Conservation (phyloP, 768 basidiomycete genomes). For the Naganishia onofrii region DNA sequence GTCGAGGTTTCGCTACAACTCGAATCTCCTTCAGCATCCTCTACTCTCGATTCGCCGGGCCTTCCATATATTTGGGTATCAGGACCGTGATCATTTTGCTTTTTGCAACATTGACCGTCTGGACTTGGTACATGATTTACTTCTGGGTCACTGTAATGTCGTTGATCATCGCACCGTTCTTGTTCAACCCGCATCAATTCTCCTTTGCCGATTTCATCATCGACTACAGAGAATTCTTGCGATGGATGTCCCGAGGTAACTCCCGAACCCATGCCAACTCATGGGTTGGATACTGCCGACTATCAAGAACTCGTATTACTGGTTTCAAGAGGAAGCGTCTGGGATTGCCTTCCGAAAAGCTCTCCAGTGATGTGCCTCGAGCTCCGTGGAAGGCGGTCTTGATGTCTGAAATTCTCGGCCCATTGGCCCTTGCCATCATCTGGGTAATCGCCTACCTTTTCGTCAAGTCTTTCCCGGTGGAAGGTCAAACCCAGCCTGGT, state of each 20-base stretch:
- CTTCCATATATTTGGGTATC: constrained; percentile 96
- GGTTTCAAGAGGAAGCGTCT: constrained; percentile 99
- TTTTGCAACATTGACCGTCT: constrained; percentile 86
- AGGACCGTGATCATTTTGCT: constrained; percentile 85
- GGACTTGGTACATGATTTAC: constrained; percentile 90
- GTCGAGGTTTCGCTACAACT: constrained; percentile 96
- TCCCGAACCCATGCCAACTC: constrained; percentile 95
- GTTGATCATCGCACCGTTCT: constrained; percentile 89
- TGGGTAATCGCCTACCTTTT: constrained; percentile 83
- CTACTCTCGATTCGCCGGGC: constrained; percentile 97
- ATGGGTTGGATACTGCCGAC: constrained; percentile 98
- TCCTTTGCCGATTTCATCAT: constrained; percentile 94
- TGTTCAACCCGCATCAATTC: constrained; percentile 99
- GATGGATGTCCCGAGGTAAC: constrained; percentile 99
- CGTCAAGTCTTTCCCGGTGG: constrained; percentile 53
- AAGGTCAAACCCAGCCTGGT: constrained; percentile 68
- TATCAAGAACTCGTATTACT: constrained; percentile 96
- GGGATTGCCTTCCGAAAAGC: constrained; percentile 93
- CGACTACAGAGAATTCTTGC: constrained; percentile 92
- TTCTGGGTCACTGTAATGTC: constrained; percentile 96
- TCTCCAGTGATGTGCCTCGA: constrained; percentile 90
- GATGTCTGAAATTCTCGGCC: constrained; percentile 81
- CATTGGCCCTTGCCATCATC: constrained; percentile 75
- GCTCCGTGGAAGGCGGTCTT: constrained; percentile 88
- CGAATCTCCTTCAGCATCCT: constrained; percentile 91